Evolutionary conservation across 306 rosid genomes (phyloP), one percentile per base, ranked within the genome.

Genomic region (Pueraria montana): DNA sequence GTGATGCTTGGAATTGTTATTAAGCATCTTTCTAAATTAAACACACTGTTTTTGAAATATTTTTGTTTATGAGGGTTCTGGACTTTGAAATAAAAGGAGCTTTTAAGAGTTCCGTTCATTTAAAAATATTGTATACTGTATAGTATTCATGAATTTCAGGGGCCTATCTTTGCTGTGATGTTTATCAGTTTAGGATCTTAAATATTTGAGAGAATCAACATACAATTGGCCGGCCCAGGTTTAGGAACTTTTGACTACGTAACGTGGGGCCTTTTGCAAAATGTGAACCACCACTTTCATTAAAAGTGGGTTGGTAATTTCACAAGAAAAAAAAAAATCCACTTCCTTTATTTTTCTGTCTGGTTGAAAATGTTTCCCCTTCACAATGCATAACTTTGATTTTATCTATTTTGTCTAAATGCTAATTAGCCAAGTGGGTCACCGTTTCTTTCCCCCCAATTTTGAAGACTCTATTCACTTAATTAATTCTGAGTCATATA

Each of bases 241-340:
- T 56, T 72, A 2, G 52, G 26, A 34, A 59, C 34, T 8, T 43
- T 43, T 72, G 23, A 71, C 64, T 23, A 27, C 0, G 16, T 36
- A 79, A 38, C 0, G 42, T 68, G 3, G 16, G 43, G 32, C 6
- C 59, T 56, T 80, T 68, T 40, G 66, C 43, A 62, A 62, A 73
- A 63, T 63, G 23, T 49, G 66, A 63, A 52, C 30, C 72, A 43
- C 9, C 85, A 26, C 53, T 66, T 53, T 66, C 26, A 11, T 38
- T 14, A 65, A 65, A 82, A 66, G 70, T 8, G 68, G 74, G 59
- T 77, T 16, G 23, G 18, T 30, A 38, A 13, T 6, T 58, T 55
- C 16, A 7, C 4, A 6, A 14, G 2, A 42, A 76, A 74, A 32
- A 58, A 10, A 58, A 2, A 58, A 58, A 63, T 68, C 20, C 16